A percentile compares a stretch with the other conserved stretches of the same genome.
These are phyloP conservation scores for Phytophthora ramorum DNA, from an alignment of 352 stramenopile genomes.

Conservation along the genomic window DNA sequence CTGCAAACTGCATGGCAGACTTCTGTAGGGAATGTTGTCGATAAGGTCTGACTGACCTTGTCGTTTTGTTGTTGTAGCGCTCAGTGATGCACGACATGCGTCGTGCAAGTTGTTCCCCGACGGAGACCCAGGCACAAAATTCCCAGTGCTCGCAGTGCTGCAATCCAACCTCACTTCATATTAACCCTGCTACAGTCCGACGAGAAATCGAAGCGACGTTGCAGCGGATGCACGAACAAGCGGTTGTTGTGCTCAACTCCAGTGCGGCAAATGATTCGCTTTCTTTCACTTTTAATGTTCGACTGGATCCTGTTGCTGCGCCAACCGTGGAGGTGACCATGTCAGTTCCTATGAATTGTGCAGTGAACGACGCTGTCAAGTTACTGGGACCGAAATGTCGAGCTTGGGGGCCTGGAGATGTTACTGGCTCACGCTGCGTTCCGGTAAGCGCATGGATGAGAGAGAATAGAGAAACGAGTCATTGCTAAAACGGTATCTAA, in stretches of 20 bases:
- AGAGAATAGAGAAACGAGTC: neutral
- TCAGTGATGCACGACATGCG: slow-evolving; percentile 2
- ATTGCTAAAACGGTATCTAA: neutral
- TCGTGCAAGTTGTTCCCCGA: neutral
- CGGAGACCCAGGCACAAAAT: neutral
- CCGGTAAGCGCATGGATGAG: neutral
- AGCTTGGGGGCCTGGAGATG: neutral
- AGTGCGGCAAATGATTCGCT: neutral
- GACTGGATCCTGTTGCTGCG: slow-evolving; percentile 4
- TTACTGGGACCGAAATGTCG: slow-evolving; percentile 8
- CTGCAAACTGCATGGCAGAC: neutral
- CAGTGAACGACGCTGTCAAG: slow-evolving; percentile 6
- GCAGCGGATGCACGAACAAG: slow-evolving; percentile 9
- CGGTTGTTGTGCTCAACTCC: neutral
- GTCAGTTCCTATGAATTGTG: slow-evolving; percentile 20
- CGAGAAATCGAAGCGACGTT: slow-evolving; percentile 18
- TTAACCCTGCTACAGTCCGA: slow-evolving; percentile 11
- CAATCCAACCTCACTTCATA: slow-evolving; percentile 21
- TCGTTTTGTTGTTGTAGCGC: slow-evolving; percentile 3
- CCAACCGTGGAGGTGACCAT: slow-evolving; percentile 11
- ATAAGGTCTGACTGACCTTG: neutral
- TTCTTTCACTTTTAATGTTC: slow-evolving; percentile 14
- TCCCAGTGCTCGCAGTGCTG: slow-evolving; percentile 12
- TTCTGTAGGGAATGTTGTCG: neutral
- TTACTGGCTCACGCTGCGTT: neutral